These are phyloP conservation scores for Fusarium tupiense DNA, from an alignment of 2,329 filamentous ascomycete genomes.

Conservation along the genomic window DNA sequence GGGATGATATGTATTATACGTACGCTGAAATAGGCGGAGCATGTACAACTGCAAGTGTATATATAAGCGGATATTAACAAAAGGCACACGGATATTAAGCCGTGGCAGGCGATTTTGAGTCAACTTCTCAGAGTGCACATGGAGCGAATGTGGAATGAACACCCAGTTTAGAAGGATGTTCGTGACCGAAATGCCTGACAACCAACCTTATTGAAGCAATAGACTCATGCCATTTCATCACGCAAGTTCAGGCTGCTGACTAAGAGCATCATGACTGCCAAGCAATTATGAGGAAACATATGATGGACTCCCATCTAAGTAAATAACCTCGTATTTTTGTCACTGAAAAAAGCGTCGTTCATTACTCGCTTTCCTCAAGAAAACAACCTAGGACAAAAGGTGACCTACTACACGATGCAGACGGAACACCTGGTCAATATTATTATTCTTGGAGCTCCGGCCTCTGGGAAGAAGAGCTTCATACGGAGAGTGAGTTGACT, in stretches of 20 bases:
- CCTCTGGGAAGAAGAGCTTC: constrained; percentile 33
- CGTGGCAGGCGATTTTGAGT: neutral
- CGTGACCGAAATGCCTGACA: neutral
- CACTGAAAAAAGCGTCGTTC: neutral
- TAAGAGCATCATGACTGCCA: constrained; percentile 31
- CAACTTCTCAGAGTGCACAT: neutral
- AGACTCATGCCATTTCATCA: constrained; percentile 9
- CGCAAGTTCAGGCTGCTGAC: constrained; percentile 21
- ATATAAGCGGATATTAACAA: constrained; percentile 33
- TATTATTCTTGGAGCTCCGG: constrained; percentile 26
- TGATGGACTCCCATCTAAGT: neutral
- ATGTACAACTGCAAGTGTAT: constrained; percentile 44
- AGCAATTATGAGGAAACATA: constrained; percentile 11
- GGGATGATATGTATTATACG: constrained; percentile 41
- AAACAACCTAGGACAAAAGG: neutral
- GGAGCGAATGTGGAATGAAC: neutral
- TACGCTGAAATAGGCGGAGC: constrained; percentile 32
- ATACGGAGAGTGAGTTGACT: constrained; percentile 30
- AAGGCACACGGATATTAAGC: constrained; percentile 37
- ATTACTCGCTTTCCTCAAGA: neutral
- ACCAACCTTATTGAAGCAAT: neutral
- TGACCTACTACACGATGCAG: neutral
- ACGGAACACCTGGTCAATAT: constrained; percentile 23
- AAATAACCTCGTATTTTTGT: neutral
- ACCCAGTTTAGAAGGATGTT: neutral